A percentile compares a stretch with the other conserved stretches of the same genome.
Evolutionary conservation across 2,329 filamentous ascomycete species (phyloP).

Genomic region (Trichophyton verrucosum): DNA sequence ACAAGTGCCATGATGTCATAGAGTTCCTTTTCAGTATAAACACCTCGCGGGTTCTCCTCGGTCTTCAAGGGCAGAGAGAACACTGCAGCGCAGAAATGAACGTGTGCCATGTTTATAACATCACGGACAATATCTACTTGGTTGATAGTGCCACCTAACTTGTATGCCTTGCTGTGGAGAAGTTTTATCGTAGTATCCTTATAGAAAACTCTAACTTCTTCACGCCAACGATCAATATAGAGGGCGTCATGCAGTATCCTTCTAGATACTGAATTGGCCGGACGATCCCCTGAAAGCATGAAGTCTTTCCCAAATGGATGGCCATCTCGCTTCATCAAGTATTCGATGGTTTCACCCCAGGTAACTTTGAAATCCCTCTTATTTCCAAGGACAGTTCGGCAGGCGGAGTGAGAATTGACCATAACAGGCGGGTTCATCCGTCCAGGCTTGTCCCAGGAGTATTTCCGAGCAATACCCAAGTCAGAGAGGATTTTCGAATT

Average conservation of each 20-base stretch:
- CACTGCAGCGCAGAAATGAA: slow-evolving; percentile 17
- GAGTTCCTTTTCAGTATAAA: slow-evolving; percentile 43
- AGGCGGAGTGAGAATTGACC: slow-evolving; percentile 13
- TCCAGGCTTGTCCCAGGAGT: slow-evolving; percentile 15
- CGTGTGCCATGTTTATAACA: slow-evolving; percentile 17
- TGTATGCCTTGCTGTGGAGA: slow-evolving; percentile 29
- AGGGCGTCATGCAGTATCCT: slow-evolving; percentile 14
- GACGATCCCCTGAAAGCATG: slow-evolving; percentile 17
- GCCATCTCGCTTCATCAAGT: slow-evolving; percentile 13
- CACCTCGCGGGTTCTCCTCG: slow-evolving; percentile 16
- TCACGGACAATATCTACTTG: slow-evolving; percentile 19
- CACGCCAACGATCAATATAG: slow-evolving; percentile 13
- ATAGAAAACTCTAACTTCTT: slow-evolving; percentile 14
- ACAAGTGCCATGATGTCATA: slow-evolving; percentile 38
- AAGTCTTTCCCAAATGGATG: slow-evolving; percentile 15
- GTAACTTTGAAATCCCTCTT: slow-evolving; percentile 17
- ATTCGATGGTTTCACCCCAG: slow-evolving; percentile 16
- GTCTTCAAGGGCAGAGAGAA: slow-evolving; percentile 19
- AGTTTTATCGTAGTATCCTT: slow-evolving; percentile 13
- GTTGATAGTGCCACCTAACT: slow-evolving; percentile 28
- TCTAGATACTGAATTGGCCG: slow-evolving; percentile 12
- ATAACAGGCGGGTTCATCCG: slow-evolving; percentile 8
- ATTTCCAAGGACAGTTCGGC: slow-evolving; percentile 15
- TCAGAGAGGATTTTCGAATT: slow-evolving; percentile 18
- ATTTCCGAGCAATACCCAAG: slow-evolving; percentile 13